Evolutionary conservation across 202 grass and related monocot genomes (phyloP).

Genomic region (Elaeis oleifera): DNA sequence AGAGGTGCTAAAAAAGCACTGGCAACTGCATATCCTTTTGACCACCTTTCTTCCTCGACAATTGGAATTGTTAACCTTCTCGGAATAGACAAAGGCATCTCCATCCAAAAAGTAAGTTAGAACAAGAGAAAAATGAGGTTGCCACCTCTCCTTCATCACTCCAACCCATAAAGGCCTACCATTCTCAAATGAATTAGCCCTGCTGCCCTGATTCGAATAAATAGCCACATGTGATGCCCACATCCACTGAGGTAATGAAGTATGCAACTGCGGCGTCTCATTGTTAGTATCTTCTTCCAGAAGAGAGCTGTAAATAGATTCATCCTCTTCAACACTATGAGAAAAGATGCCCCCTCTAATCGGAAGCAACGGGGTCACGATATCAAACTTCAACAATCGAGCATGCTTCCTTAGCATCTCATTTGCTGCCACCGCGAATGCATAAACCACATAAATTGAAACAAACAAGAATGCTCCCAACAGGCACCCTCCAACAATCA

Average conservation of each 20-base stretch:
- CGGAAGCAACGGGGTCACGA: slow-evolving; percentile 14
- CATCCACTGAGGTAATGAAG: slow-evolving; percentile 15
- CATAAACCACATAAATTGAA: slow-evolving; percentile 18
- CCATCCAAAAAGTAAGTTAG: slow-evolving; percentile 1
- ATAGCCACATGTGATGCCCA: slow-evolving; percentile 25
- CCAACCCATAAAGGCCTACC: slow-evolving; percentile 7
- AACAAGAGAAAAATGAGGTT: slow-evolving; percentile 1
- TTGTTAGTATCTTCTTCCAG: slow-evolving; percentile 1
- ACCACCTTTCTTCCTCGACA: slow-evolving; percentile 23
- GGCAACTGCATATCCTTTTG: slow-evolving; percentile 14
- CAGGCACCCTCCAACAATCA: slow-evolving; percentile 15
- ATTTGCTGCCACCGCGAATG: slow-evolving; percentile 18
- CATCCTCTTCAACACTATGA: slow-evolving; percentile 3
- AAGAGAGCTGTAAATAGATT: slow-evolving; percentile 9
- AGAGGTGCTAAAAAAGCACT: slow-evolving; percentile 17
- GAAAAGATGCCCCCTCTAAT: slow-evolving; percentile 12
- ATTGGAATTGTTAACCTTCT: slow-evolving; percentile 23
- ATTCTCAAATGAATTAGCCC: slow-evolving; percentile 6
- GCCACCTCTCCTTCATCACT: slow-evolving; percentile 2
- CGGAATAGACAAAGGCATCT: slow-evolving; percentile 17
- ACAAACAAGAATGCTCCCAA: slow-evolving; percentile 24
- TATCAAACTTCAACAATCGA: slow-evolving; percentile 6
- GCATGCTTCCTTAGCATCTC: slow-evolving; percentile 14
- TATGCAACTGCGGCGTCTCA: slow-evolving; percentile 10
- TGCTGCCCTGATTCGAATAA: slow-evolving; percentile 4